These are phyloP conservation scores for Takakia lepidozioides DNA, from an alignment of 225 moss, liverwort and hornwort species.

Conservation along the genomic window DNA sequence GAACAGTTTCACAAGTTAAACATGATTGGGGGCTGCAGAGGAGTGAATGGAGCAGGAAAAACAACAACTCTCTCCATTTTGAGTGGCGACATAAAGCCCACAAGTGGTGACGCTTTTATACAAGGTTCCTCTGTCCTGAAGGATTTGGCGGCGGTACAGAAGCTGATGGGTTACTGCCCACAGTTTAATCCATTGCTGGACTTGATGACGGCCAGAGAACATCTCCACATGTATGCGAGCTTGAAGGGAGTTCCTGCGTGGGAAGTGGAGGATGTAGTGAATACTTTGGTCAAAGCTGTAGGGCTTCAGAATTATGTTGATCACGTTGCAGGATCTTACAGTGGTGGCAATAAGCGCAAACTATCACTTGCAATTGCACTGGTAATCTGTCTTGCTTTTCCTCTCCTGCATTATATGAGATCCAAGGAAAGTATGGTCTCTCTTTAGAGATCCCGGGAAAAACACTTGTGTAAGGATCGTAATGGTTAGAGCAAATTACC, in stretches of 20 bases:
- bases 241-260: constrained; percentile 65
- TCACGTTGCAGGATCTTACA: constrained; percentile 72
- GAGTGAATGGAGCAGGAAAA: constrained; percentile 95
- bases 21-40: constrained; percentile 36
- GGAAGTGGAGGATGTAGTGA: constrained; percentile 44
- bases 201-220: constrained; percentile 86
- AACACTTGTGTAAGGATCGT: no score
- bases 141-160: constrained; percentile 57
- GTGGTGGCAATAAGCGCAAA: constrained; percentile 97
- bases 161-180: constrained; percentile 89
- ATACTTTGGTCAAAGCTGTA: constrained; percentile 57
- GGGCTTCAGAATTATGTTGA: constrained; percentile 80
- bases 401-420: no score
- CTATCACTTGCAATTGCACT: constrained; percentile 86
- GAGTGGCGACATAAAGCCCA: constrained; percentile 74
- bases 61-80: constrained; percentile 88
- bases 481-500: no score
- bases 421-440: no score
- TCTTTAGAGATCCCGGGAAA: no score
- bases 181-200: constrained; percentile 93
- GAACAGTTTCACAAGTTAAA: no score
- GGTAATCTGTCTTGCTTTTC: no score
- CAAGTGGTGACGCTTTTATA: constrained; percentile 69
- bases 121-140: constrained; percentile 70
- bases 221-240: constrained; percentile 86